Evolutionary conservation across 805 yeast genomes (phyloP), one percentile per base, ranked within the genome.

Genomic region (Metschnikowia anglica): DNA sequence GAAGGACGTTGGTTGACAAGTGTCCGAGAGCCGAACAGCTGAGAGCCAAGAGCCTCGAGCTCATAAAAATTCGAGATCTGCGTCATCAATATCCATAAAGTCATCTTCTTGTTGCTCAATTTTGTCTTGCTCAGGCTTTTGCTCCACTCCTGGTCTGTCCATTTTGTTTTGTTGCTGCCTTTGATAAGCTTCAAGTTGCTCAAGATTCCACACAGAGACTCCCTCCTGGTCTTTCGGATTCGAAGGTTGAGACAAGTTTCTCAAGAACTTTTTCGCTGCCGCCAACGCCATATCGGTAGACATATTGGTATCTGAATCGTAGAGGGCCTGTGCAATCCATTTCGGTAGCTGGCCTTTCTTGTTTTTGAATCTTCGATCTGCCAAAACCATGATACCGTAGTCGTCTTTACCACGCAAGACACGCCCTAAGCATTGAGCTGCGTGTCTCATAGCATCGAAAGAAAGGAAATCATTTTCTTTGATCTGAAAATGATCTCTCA

Each of bases 371-470:
- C 99, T 74, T 52, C 96, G 74, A 62, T 93, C 99, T 0, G 99
- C 99, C 48, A 93, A 68, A 32, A 93, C 97, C 99, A 93, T 93
- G 53, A 93, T 85, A 49, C 99, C 99, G 63, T 93, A 93, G 70
- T 93, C 99, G 60, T 93, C 97, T 62, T 93, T 93, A 52, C 99
- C 99, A 70, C 99, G 80, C 49, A 93, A 70, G 41, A 93, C 99
- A 60, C 99, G 81, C 9, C 99, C 99, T 58, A 93, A 68, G 66
- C 99, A 93, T 64, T 93, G 99, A 0, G 99, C 98, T 3, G 98
- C 99, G 68, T 93, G 99, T 60, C 99, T 80, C 99, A 93, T 93
- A 11, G 99, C 99, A 66, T 93, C 99, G 73, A 93, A 93, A 9
- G 98, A 90, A 28, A 93, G 62, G 60, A 93, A 93, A 58, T 93